Conservation (phyloP, 371 early-diverging fungal genomes). For the Blastocladiella emersonii region DNA sequence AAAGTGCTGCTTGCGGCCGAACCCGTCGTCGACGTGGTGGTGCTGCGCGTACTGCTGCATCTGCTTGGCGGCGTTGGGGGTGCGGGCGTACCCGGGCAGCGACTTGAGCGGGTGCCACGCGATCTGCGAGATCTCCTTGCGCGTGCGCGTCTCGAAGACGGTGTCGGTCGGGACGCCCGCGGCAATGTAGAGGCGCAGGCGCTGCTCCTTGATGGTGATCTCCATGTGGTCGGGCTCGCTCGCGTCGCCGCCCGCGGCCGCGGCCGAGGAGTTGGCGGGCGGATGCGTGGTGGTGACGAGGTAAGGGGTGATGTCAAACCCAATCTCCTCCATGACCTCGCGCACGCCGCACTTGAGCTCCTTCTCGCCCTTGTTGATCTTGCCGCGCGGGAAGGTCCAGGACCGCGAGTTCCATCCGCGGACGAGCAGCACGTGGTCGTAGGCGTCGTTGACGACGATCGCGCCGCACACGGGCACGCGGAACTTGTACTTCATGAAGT, state of each 20-base stretch:
- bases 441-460: constrained; percentile 74
- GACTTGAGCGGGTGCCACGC: constrained; percentile 32
- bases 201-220: constrained; percentile 68
- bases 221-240: constrained; percentile 63
- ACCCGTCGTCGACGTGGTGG: neutral
- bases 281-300: constrained; percentile 19
- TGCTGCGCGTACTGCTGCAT: constrained; percentile 3
- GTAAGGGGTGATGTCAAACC: constrained; percentile 73
- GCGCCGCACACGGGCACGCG: constrained; percentile 98
- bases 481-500: constrained; percentile 92
- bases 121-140: constrained; percentile 87
- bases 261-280: neutral
- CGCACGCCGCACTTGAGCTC: constrained; percentile 86
- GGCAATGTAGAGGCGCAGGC: constrained; percentile 81
- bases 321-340: constrained; percentile 95
- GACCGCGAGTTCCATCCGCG: constrained; percentile 76
- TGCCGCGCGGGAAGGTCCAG: constrained; percentile 99
- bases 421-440: constrained; percentile 78
- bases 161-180: constrained; percentile 78
- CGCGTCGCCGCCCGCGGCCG: neutral
- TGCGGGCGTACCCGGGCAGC: constrained; percentile 22
- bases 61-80: constrained; percentile 6
- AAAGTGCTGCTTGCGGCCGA: constrained; percentile 18
- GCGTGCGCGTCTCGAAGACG: constrained; percentile 70
- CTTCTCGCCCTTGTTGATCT: constrained; percentile 92